Base-by-base conservation (phyloP, 1,284 basidiomycete species). In the Ganoderma boninense region DNA sequence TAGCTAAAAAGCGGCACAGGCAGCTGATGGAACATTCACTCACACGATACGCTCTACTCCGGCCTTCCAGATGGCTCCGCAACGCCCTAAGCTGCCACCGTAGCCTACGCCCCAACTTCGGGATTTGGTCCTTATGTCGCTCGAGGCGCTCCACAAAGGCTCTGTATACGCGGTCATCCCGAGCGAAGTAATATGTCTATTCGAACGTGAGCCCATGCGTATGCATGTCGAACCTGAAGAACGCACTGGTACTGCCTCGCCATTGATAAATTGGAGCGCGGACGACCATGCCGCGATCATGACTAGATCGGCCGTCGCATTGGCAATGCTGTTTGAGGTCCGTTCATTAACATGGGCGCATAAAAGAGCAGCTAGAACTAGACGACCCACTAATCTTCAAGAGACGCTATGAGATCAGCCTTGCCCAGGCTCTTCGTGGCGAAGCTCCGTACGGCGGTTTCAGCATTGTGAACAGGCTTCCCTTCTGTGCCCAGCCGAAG, bases 301-400 rank as follows among this genome's bases (percentile, higher is more conserved):
- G 35, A 94, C 77, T 42, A 95, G 80, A 76, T 95, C 93, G 7
- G 87, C 88, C 2, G 92, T 93, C 18, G 94, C 93, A 80, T 95
- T 95, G 3, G 93, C 90, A 46, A 95, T 84, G 73, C 93, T 95
- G 70, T 56, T 38, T 60, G 44, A 42, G 8, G 52, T 57, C 35
- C 69, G 62, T 61, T 26, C 14, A 11, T 61, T 35, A 23, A 26
- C 38, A 52, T 26, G 11, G 38, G 40, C 13, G 8, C 59, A 40
- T 63, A 16, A 67, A 49, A 44, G 18, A 44, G 18, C 13, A 38
- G 57, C 23, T n/a, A 52, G 56, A 35, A 52, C 26, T 13, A 32
- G 44, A 42, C 26, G n/a, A 79, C 91, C 77, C 78, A 95, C 93
- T 95, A 95, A 76, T 95, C 94, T 76, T 95, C 94, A 35, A 95